Base-by-base conservation (phyloP, 805 yeast genomes). In the Sugiyamaella floridensis region DNA sequence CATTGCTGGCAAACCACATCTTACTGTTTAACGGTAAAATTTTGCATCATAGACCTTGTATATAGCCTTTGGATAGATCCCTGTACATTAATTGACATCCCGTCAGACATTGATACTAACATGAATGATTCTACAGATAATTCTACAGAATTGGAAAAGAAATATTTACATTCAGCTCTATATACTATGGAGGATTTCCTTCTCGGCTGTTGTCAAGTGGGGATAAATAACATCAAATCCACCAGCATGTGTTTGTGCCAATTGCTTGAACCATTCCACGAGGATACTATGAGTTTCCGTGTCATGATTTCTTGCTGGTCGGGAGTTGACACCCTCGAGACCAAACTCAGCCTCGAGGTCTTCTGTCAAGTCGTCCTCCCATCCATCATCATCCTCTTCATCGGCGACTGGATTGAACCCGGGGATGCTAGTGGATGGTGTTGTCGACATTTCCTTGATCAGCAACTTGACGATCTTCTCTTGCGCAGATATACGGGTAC, bases 241-340 rank as follows among this genome's bases (percentile, higher is more conserved):
- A 3, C 51, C 53, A 49, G 58, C 40, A 28, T 54, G 49, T 12
- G 51, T 43, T 12, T 45, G 51, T 11, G 58, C 60, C 2, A 64
- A 40, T 29, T 54, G 43, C 43, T 58, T 51, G 54, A 66, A 55
- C 68, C 69, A 66, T 44, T 60, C 57, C 41, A 58, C 29, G 22
- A 65, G 63, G 3, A 64, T 47, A 5, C 50, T 45, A 29, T 54
- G 57, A 4, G 62, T 57, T 4, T 63, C 59, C 19, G 52, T 50
- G 40, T 66, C 68, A 2, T 22, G 22, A 15, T 20, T 18, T 32
- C 49, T 9, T 19, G 29, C 20, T 18, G 44, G 46, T 2, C 49
- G 43, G 2, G 8, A 86, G 14, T 84, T 89, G 55, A 83, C 71
- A 60, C 85, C 93, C 60, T 86, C 93, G 89, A 93, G 86, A 0